Percentiles rank a stretch among this genome's conserved stretches.
These are phyloP conservation scores for Stachybotrys chartarum DNA, from an alignment of 2,329 filamentous ascomycete species.

Conservation along the genomic window DNA sequence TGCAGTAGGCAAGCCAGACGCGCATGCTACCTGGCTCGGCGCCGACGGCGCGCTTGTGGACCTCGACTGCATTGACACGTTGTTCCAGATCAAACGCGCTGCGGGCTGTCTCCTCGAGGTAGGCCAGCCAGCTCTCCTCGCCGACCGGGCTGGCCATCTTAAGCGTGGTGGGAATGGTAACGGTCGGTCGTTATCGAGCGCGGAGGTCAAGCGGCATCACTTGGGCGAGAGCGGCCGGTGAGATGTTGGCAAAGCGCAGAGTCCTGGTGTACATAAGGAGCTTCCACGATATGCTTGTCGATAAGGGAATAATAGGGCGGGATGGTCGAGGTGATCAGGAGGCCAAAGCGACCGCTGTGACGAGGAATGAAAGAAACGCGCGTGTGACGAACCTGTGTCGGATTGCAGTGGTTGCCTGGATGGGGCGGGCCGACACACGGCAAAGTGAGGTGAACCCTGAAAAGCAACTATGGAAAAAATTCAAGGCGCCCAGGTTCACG, in stretches of 20 bases:
- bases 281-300: not conserved
- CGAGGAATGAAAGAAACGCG: not conserved
- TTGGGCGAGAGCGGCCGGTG: not conserved
- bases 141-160: constrained; percentile 54
- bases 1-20: constrained; percentile 71
- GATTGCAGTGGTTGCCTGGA: not conserved
- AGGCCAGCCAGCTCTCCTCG: constrained; percentile 71
- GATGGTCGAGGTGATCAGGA: not conserved
- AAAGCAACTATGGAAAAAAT: not conserved
- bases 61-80: constrained; percentile 62
- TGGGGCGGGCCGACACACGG: not conserved
- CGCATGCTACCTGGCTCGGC: constrained; percentile 68
- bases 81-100: constrained; percentile 56
- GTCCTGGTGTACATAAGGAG: not conserved
- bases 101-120: constrained; percentile 64
- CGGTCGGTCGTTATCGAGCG: not conserved
- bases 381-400: not conserved
- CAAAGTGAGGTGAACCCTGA: not conserved
- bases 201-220: not conserved
- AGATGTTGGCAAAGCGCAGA: not conserved
- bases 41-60: constrained; percentile 61
- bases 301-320: not conserved
- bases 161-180: constrained; percentile 1
- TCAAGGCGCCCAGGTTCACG: not conserved
- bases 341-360: no score